Evolutionary conservation across 306 rosid species (phyloP), one percentile per base, ranked within the genome.

Genomic region (Phaseolus lunatus): DNA sequence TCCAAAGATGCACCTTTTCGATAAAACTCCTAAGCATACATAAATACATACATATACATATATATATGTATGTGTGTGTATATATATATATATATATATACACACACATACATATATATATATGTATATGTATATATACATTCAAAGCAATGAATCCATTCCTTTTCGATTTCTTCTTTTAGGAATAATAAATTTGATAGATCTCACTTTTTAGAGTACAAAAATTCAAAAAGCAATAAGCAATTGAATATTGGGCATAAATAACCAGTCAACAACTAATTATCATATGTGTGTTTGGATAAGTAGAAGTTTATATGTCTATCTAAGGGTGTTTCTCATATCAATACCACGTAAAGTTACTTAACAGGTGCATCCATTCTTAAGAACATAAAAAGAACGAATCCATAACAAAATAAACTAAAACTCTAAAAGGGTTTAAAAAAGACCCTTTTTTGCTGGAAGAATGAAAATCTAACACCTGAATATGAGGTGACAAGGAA

Each of bases 181-280:
- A 45, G 31, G 47, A 18, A 48, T 39, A 52, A 13, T 8, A 4
- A 59, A 45, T 23, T 70, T 29, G 19, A 44, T 19, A 64, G 79
- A 85, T 70, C 82, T 78, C 47, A 39, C 29, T 48, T 33, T 56
- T 39, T 43, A 65, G 37, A 70, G 43, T 67, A 33, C 12, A 31
- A 33, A 35, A 35, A 61, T 0, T 61, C 64, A 68, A 66, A 75
- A 69, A 6, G 68, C 41, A 50, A 41, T 29, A 61, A 53, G 33
- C 50, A 73, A 67, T 33, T 58, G 31, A 19, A 72, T 11, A 47
- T 68, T 66, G n/a, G 48, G 72, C 39, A 64, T 37, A 56, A 77
- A 72, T 9, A 69, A 70, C 9, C 18, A 48, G 24, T 29, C 52
- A 70, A 44, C 6, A 35, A 77, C 69, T 37, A 58, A 39, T 10